Evolutionary conservation across 495 filamentous ascomycete genomes (phyloP), one percentile per base, ranked within the genome.

Genomic region (Hypoxylon lienhwacheense): DNA sequence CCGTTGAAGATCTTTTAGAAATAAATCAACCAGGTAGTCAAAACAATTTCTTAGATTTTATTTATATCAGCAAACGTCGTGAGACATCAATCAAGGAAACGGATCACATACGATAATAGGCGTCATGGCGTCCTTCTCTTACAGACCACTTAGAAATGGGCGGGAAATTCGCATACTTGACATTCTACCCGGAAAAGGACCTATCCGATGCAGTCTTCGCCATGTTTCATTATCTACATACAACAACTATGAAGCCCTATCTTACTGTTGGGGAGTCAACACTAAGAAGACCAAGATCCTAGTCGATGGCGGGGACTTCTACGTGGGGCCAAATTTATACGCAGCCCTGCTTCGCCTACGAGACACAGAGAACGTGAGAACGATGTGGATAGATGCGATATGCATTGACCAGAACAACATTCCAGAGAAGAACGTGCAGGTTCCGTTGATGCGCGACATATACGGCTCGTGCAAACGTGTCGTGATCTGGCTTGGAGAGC

Each of bases 301-400:
- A 10, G 31, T 47, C 10, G 10, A 25, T 19, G 17, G 21, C 10
- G 43, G 29, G 19, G 16, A 47, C 4, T 47, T 47, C 28, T 20
- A 34, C 17, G 43, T 47, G 29, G 35, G 29, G n/a, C 28, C 11
- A n/a, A 47, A 47, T 47, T 31, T 47, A 22, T 31, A 47, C 7
- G 43, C 16, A 8, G 43, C 43, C 3, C 10, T 47, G 14, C 28
- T 20, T 20, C 43, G 43, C 19, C n/a, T 47, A 12, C 43, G 43
- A 8, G 43, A 47, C 25, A 19, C 15, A 7, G 35, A 47, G 31
- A 16, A 34, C 12, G n/a, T 16, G 17, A 47, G 29, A 21, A 47
- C 19, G n/a, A 4, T 35, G 16, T 47, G 43, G 43, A 32, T 47
- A 35, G 43, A 47, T 35, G 41, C 41, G 12, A 45, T 45, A 45